Evolutionary conservation across 78 protist species (phyloP).

Genomic region (Pigoraptor vietnamica): DNA sequence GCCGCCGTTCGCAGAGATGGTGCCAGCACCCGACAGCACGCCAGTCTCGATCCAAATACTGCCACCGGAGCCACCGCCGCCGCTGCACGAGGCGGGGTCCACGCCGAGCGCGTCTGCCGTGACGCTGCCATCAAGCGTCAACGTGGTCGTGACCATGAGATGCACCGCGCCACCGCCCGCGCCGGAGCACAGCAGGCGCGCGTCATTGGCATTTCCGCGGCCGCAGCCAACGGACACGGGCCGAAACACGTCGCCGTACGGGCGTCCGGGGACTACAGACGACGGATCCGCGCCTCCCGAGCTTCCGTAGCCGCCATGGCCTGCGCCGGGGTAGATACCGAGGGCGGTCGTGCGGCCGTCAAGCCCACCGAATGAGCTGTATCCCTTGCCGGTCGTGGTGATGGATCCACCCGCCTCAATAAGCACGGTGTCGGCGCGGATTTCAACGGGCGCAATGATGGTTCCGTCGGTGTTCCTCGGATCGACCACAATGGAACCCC

Average conservation of each 20-base stretch:
- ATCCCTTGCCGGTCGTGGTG: neutral
- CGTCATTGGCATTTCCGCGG: neutral
- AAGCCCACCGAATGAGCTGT: neutral
- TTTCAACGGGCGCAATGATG: neutral
- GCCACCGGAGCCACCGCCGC: neutral
- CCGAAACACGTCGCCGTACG: neutral
- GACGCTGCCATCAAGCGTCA: neutral
- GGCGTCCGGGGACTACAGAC: neutral
- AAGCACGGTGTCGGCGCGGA: neutral
- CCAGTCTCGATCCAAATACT: neutral
- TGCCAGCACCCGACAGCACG: neutral
- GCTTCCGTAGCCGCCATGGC: neutral
- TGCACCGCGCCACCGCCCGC: neutral
- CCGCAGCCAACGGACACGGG: neutral
- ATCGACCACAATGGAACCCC: neutral
- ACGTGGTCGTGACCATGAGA: neutral
- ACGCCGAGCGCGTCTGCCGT: neutral
- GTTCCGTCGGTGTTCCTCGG: neutral
- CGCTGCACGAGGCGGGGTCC: neutral
- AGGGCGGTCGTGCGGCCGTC: neutral
- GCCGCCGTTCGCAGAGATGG: neutral
- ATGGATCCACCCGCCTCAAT: neutral
- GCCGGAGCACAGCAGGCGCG: neutral
- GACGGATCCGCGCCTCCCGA: neutral
- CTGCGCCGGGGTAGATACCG: neutral